These are phyloP conservation scores for Tulasnella sp. DNA, from an alignment of 768 basidiomycete species.

Conservation along the genomic window DNA sequence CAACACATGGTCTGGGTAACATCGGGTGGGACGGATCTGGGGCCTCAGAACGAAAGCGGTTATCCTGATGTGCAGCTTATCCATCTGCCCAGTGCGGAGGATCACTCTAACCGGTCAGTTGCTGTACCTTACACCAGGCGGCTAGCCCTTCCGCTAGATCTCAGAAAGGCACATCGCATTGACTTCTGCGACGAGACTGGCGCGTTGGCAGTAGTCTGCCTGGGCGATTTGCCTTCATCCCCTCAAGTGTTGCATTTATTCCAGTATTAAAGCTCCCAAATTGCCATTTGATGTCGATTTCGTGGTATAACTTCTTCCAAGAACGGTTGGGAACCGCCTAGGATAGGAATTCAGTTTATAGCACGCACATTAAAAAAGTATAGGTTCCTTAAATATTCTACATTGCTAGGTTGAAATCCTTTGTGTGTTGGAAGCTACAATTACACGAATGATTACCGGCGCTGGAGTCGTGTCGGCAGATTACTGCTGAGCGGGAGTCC, in stretches of 20 bases:
- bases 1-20: not conserved
- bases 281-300: too few species aligned
- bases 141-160: not conserved
- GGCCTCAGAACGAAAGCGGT: not conserved
- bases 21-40: not conserved
- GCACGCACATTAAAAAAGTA: not conserved
- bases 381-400: not conserved
- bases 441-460: not conserved
- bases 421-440: not conserved
- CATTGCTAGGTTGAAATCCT: not conserved
- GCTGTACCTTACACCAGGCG: not conserved
- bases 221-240: not conserved
- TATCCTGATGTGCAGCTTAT: not conserved
- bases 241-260: not conserved
- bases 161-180: not conserved
- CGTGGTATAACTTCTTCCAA: too few species aligned
- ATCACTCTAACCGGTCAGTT: not conserved
- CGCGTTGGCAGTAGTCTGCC: not conserved
- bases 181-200: not conserved
- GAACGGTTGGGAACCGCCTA: too few species aligned
- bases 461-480: not conserved
- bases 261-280: not conserved
- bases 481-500: not conserved
- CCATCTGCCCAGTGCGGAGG: not conserved
- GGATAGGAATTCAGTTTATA: not conserved